A percentile compares a stretch with the other conserved stretches of the same genome.
Conservation (phyloP, 208 protist species). For the Trypanosoma avium region DNA sequence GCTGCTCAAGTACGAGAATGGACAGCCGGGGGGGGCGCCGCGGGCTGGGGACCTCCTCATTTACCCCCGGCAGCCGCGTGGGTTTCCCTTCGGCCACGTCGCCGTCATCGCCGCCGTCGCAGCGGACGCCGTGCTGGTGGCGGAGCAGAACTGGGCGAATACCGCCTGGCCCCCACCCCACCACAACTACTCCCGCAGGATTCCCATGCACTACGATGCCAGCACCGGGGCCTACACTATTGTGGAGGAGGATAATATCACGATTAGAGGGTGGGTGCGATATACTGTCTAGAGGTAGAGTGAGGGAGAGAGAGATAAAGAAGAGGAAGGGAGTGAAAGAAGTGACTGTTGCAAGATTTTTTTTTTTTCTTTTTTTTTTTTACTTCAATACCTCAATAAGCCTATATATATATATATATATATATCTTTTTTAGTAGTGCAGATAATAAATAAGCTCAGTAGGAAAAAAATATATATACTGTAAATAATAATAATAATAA, state of each 20-base stretch:
- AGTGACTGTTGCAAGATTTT: too few species aligned
- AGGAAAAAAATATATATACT: not conserved
- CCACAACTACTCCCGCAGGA: slow-evolving; percentile 63
- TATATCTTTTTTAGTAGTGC: not conserved
- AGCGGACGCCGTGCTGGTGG: slow-evolving; percentile 39
- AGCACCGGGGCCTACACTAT: slow-evolving; percentile 23
- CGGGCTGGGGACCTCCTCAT: slow-evolving; percentile 62
- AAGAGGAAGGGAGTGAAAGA: too few species aligned
- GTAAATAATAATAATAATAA: slow-evolving; percentile 6
- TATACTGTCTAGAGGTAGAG: slow-evolving; percentile 21
- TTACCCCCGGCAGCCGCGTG: slow-evolving; percentile 44
- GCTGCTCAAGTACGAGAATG: slow-evolving; percentile 53
- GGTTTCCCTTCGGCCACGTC: slow-evolving; percentile 75
- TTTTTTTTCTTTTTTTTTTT: too few species aligned
- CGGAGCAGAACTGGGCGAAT: slow-evolving; percentile 88
- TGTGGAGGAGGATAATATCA: slow-evolving; percentile 22
- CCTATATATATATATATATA: not conserved
- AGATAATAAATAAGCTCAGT: not conserved
- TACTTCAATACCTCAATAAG: too few species aligned
- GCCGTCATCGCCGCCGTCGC: slow-evolving; percentile 66
- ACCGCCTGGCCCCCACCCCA: slow-evolving; percentile 54
- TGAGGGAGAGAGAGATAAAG: not conserved
- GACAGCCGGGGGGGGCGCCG: slow-evolving; percentile 39
- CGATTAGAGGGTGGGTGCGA: slow-evolving; percentile 45
- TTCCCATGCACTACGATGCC: slow-evolving; percentile 14